phyloP scores from a whole-genome alignment of 192 early-diverging fungal genomes.

The Mortierella antarctica region DNA sequence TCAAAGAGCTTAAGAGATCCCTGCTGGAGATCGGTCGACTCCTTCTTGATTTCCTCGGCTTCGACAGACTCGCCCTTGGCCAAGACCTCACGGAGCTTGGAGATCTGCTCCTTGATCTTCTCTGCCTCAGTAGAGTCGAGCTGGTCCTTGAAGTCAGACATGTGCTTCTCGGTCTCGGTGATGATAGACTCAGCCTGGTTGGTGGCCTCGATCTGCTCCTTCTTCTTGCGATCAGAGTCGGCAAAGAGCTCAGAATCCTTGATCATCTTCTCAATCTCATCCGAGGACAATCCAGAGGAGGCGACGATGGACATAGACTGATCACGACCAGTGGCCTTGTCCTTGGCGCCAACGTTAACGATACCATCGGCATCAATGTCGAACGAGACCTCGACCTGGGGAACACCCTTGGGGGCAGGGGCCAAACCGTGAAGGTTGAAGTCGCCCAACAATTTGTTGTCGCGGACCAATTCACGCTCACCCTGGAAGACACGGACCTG shows the following conservation, averaged over 20 bases:
- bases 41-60: conserved; percentile 90
- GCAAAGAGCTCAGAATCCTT: conserved; percentile 88
- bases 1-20: conserved; percentile 95
- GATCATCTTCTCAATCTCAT: conserved; percentile 97
- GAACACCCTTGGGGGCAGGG: conserved; percentile 93
- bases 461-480: conserved; percentile 92
- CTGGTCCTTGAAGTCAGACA: conserved; percentile 97
- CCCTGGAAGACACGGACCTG: conserved; percentile 98
- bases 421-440: conserved; percentile 88
- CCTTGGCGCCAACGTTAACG: conserved; percentile 95
- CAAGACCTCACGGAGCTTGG: conserved; percentile 82
- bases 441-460: conserved; percentile 98
- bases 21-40: conserved; percentile 88
- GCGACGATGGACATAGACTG: conserved; percentile 95
- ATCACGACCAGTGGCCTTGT: conserved; percentile 92
- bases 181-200: conserved; percentile 95
- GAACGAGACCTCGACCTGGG: conserved; percentile 96
- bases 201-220: conserved; percentile 93
- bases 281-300: conserved; percentile 87
- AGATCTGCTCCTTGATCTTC: conserved; percentile 88
- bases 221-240: conserved; percentile 91
- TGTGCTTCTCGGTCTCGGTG: conserved; percentile 92
- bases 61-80: conserved; percentile 70
- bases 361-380: conserved; percentile 99
- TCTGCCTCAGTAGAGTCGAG: conserved; percentile 87